phyloP scores from a whole-genome alignment of 2,329 filamentous ascomycete genomes.

The Paecilomyces niveus region DNA sequence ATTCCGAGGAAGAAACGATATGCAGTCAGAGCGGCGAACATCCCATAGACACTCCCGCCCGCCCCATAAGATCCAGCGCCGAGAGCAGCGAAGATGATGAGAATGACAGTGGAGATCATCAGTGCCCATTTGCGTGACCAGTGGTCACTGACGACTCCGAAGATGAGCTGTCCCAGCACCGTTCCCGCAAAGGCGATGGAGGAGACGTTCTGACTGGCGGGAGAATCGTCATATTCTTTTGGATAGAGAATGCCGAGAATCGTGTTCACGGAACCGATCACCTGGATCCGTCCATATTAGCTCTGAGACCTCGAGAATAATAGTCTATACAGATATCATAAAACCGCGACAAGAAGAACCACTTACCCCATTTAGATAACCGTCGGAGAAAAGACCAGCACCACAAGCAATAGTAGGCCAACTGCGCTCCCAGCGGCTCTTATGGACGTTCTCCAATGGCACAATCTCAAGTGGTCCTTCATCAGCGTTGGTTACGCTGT shows the following conservation, averaged over 20 bases:
- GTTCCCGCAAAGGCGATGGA: constrained; percentile 83
- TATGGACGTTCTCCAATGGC: constrained; percentile 20
- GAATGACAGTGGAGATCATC: constrained; percentile 70
- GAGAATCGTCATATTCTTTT: constrained; percentile 59
- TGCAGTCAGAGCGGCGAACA: constrained; percentile 72
- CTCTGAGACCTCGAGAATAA: not conserved
- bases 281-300: constrained; percentile 34
- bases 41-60: constrained; percentile 58
- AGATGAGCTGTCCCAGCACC: constrained; percentile 71
- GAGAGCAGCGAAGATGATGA: constrained; percentile 78
- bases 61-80: constrained; percentile 70
- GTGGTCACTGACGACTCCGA: constrained; percentile 75
- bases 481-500: constrained; percentile 3
- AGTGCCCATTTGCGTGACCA: constrained; percentile 80
- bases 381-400: constrained; percentile 83
- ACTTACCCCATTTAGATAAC: constrained; percentile 78
- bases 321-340: not conserved
- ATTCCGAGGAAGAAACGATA: constrained; percentile 78
- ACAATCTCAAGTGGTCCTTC: constrained; percentile 10
- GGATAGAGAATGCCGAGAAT: constrained; percentile 64
- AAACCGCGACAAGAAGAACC: not conserved
- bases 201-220: constrained; percentile 65
- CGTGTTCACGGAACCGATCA: constrained; percentile 83
- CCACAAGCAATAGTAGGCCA: constrained; percentile 82
- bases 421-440: constrained; percentile 46